Evolutionary conservation across 768 basidiomycete species (phyloP).

Genomic region (Boletus subparvulus): DNA sequence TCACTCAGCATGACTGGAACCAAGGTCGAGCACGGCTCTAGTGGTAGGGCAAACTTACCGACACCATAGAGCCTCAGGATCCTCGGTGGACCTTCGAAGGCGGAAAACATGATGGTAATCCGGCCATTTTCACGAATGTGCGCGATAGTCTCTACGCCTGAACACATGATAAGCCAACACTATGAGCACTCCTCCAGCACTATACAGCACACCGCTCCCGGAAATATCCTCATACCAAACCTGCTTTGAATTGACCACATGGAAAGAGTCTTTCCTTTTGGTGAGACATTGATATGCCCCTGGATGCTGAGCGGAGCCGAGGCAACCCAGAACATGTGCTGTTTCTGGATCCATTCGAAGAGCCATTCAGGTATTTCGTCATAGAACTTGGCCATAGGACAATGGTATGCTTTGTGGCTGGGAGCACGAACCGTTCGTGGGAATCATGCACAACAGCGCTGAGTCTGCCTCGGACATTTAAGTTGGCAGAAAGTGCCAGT

Average conservation of each 20-base stretch:
- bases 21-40: neutral
- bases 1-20: neutral
- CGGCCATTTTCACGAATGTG: constrained; percentile 65
- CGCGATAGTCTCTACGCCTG: constrained; percentile 57
- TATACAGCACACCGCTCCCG: constrained; percentile 53
- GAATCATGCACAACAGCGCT: too few relatives aligned
- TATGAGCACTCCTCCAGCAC: neutral
- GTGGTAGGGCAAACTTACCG: constrained; percentile 35
- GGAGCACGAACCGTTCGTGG: neutral
- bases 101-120: constrained; percentile 58
- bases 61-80: constrained; percentile 57
- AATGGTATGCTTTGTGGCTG: neutral
- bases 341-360: constrained; percentile 57
- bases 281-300: constrained; percentile 66
- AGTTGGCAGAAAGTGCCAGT: too few relatives aligned
- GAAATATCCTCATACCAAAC: constrained; percentile 76
- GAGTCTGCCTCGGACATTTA: too few relatives aligned
- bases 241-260: constrained; percentile 48
- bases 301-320: constrained; percentile 57
- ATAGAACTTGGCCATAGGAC: constrained; percentile 54
- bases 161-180: neutral
- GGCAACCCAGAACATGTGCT: constrained; percentile 73
- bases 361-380: constrained; percentile 56
- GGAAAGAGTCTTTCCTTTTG: constrained; percentile 67
- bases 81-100: constrained; percentile 59